Conservation (phyloP, 805 yeast genomes). For the Sungouiozyma ichnusensis region DNA sequence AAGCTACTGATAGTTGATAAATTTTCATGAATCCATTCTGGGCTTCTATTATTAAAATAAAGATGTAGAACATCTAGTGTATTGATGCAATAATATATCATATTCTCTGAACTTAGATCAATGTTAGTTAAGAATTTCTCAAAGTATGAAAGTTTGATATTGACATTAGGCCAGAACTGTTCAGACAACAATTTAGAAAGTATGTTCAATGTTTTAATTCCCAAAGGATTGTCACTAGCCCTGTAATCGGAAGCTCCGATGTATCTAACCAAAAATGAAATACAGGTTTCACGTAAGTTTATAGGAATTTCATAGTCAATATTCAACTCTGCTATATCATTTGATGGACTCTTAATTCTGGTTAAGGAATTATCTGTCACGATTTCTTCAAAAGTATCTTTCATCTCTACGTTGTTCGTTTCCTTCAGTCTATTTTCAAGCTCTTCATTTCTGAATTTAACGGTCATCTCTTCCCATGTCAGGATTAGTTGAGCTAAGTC, state of each 20-base stretch:
- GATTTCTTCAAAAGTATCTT: slow-evolving; percentile 9
- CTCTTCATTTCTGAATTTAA: slow-evolving; percentile 6
- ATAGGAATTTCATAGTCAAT: slow-evolving; percentile 42
- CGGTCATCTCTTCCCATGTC: slow-evolving; percentile 67
- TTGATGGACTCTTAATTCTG: background rate
- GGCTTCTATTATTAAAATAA: slow-evolving; percentile 64
- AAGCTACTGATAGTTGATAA: slow-evolving; percentile 58
- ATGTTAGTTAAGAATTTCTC: slow-evolving; percentile 76
- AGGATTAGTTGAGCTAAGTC: slow-evolving; percentile 80
- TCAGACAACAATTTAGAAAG: slow-evolving; percentile 63
- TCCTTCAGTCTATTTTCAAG: slow-evolving; percentile 5
- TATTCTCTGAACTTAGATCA: slow-evolving; percentile 58
- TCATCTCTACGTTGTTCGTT: slow-evolving; percentile 24
- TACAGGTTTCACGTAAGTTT: slow-evolving; percentile 78
- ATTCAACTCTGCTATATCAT: slow-evolving; percentile 7
- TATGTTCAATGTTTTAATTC: slow-evolving; percentile 71
- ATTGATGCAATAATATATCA: slow-evolving; percentile 73
- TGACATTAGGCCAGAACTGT: slow-evolving; percentile 76
- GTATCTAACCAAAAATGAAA: slow-evolving; percentile 78
- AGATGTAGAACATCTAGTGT: slow-evolving; percentile 84
- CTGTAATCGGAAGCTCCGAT: slow-evolving; percentile 79
- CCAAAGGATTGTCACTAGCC: slow-evolving; percentile 73
- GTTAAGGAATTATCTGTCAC: background rate
- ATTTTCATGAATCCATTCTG: slow-evolving; percentile 71
- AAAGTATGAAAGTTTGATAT: slow-evolving; percentile 77